A percentile compares a stretch with the other conserved stretches of the same genome.
phyloP scores from a whole-genome alignment of 2,329 filamentous ascomycete genomes.

The Pestalotiopsis sp. region DNA sequence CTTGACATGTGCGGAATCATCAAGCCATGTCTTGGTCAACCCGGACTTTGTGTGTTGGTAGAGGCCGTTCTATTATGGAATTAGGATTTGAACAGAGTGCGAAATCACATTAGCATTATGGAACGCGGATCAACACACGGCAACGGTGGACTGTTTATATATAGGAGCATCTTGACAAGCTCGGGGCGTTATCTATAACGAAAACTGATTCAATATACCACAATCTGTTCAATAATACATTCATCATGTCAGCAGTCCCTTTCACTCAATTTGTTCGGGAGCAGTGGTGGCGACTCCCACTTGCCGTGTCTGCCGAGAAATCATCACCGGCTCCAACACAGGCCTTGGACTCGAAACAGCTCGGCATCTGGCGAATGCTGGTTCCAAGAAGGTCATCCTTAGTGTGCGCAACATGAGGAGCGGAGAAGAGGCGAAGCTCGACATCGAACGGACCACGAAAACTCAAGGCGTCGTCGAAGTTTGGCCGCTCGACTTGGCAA shows the following conservation, averaged over 20 bases:
- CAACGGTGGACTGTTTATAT: no score
- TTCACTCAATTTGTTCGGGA: not conserved
- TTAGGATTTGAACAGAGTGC: not conserved
- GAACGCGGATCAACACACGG: no score
- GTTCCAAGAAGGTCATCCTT: not conserved
- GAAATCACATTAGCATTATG: not conserved
- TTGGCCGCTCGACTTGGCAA: constrained; percentile 5
- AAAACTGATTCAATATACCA: not conserved
- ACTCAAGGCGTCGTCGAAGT: not conserved
- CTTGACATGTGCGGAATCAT: not conserved
- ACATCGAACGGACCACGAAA: not conserved
- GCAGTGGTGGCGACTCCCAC: not conserved
- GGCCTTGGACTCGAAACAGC: constrained; percentile 16
- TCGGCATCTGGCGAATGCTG: not conserved
- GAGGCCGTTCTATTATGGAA: not conserved
- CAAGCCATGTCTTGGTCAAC: not conserved
- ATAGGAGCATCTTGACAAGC: no score
- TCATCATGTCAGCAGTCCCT: not conserved
- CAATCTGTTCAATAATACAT: not conserved
- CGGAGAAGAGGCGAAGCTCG: not conserved
- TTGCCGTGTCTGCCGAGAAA: not conserved
- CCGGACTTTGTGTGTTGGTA: not conserved
- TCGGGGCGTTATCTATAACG: not conserved
- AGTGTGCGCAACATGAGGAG: not conserved
- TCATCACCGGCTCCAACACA: constrained; percentile 23